phyloP scores from a whole-genome alignment of 768 basidiomycete genomes.

The Rhodotorula kratochvilovae region DNA sequence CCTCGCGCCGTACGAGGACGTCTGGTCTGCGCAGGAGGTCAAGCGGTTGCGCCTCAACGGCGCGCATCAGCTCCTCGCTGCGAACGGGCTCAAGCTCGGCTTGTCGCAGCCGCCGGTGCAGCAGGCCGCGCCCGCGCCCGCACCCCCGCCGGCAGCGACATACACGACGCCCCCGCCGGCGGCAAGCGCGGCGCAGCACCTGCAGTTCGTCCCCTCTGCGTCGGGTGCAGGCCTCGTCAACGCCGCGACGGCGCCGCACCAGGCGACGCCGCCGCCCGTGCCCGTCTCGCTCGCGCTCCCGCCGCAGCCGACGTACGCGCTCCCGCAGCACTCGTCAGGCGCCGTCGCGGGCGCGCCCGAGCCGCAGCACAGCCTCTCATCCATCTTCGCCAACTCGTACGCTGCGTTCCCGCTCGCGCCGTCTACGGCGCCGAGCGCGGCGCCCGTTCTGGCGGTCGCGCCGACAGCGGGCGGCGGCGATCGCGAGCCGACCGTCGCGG shows the following conservation, averaged over 20 bases:
- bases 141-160: background rate
- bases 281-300: background rate
- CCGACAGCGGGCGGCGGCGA: background rate
- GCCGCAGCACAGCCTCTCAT: background rate
- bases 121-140: background rate
- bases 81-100: background rate
- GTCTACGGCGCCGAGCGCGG: too few relatives aligned
- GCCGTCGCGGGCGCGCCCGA: too few relatives aligned
- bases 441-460: background rate
- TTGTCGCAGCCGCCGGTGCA: background rate
- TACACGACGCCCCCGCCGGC: background rate
- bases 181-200: background rate
- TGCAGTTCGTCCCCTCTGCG: background rate
- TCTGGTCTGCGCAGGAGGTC: slow-evolving; percentile 7
- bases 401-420: background rate
- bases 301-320: background rate
- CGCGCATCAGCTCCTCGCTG: background rate
- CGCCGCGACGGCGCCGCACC: background rate
- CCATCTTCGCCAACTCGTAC: slow-evolving; percentile 4
- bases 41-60: slow-evolving; percentile 2
- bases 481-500: background rate
- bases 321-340: background rate
- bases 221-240: background rate
- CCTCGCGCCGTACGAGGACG: slow-evolving; percentile 17
- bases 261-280: background rate